Evolutionary conservation across 129 eudicot genomes (phyloP).

Genomic region (Ambrosia artemisiifolia): DNA sequence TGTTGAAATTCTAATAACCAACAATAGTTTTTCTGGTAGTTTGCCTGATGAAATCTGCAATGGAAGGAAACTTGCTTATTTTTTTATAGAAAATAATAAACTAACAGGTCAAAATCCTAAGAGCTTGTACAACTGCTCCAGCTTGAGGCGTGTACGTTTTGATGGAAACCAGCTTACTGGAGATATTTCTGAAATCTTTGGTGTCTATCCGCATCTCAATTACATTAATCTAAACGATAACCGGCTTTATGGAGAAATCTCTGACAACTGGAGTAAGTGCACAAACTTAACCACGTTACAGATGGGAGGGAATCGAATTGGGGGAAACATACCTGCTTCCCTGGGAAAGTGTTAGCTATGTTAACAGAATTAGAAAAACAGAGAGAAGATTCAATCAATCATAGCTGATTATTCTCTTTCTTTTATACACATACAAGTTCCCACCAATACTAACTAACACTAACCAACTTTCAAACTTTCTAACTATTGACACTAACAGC

Average conservation of each 20-base stretch:
- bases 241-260: slow-evolving; percentile 28
- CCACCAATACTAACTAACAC: too few species aligned
- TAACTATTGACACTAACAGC: too few species aligned
- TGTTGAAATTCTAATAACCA: background rate
- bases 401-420: too few species aligned
- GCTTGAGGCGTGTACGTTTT: slow-evolving; percentile 30
- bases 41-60: slow-evolving; percentile 39
- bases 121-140: slow-evolving; percentile 44
- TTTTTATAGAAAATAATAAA: slow-evolving; percentile 20
- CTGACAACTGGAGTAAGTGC: slow-evolving; percentile 38
- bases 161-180: slow-evolving; percentile 32
- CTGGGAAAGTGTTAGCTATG: slow-evolving; percentile 9
- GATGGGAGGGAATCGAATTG: slow-evolving; percentile 34
- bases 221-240: slow-evolving; percentile 26
- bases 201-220: slow-evolving; percentile 34
- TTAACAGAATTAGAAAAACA: too few species aligned
- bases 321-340: slow-evolving; percentile 37
- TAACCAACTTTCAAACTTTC: too few species aligned
- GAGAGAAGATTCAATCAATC: too few species aligned
- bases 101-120: slow-evolving; percentile 28
- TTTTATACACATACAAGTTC: too few species aligned
- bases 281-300: slow-evolving; percentile 20
- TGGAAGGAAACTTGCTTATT: slow-evolving; percentile 22
- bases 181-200: slow-evolving; percentile 34
- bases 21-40: slow-evolving; percentile 25